These are phyloP conservation scores for Rhexocercosporidium sp. DNA, from an alignment of 2,329 filamentous ascomycete genomes.

Conservation along the genomic window DNA sequence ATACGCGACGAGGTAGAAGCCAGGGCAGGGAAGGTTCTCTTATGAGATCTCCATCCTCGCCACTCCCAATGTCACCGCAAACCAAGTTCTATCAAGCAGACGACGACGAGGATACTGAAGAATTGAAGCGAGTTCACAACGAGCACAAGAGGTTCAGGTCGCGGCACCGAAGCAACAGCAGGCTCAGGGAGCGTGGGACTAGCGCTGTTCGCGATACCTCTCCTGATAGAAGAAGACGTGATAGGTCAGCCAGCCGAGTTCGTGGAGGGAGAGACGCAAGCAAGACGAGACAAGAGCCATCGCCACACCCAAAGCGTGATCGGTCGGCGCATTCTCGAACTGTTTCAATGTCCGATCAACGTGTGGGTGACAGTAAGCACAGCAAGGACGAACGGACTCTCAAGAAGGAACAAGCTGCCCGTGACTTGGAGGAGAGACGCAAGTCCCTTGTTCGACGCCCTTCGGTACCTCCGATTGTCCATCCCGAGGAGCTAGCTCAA, in stretches of 20 bases:
- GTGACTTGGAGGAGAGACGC: conserved; percentile 86
- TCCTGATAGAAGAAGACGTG: conserved; percentile 40
- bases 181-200: conserved; percentile 43
- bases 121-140: conserved; percentile 56
- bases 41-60: conserved; percentile 78
- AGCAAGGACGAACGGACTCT: conserved; percentile 65
- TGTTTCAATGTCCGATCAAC: conserved; percentile 48
- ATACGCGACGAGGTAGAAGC: conserved; percentile 65
- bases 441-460: conserved; percentile 82
- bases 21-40: conserved; percentile 62
- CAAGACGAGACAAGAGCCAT: conserved; percentile 32
- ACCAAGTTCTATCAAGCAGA: conserved; percentile 58
- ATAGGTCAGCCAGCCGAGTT: conserved; percentile 41
- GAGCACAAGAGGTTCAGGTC: conserved; percentile 62
- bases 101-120: conserved; percentile 66
- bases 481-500: conserved; percentile 63
- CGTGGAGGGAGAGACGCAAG: conserved; percentile 35
- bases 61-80: conserved; percentile 72
- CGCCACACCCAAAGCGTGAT: conserved; percentile 32
- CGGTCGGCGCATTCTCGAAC: conserved; percentile 43
- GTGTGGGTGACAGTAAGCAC: conserved; percentile 58
- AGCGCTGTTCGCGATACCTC: conserved; percentile 39
- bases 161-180: conserved; percentile 58
- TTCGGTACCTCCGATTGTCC: conserved; percentile 78
- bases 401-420: conserved; percentile 77